Evolutionary conservation across 768 basidiomycete genomes (phyloP), one percentile per base, ranked within the genome.

Genomic region (Calocera cornea): DNA sequence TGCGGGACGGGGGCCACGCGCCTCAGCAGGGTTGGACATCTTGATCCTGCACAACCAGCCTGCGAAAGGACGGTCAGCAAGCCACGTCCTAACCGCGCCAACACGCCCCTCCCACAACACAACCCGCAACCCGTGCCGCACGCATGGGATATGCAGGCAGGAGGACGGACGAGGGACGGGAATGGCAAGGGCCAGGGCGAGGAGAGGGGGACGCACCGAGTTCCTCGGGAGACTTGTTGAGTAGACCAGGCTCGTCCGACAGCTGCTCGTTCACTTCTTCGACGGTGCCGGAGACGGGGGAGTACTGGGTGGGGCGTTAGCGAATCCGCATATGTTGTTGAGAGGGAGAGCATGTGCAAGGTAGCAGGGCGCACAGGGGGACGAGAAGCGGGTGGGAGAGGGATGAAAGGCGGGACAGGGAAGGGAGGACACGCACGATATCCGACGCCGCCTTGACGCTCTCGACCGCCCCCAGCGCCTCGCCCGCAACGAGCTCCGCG

Each of bases 21-120:
- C 90, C 83, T 98, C 90, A 1, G 81, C 77, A 3, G 88, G 87
- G 68, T 90, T 77, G 24, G 88, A 83, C 50, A 97, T 76, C 75
- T 88, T 85, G 73, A 99, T 87, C 81, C 91, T 95, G 86, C 89
- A 94, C 54, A 99, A 85, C 95, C 95, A 99, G 67, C 95, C 95
- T 97, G 70, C 7, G 33, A 65, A 65, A 68, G 64, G 10, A 16
- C 40, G 19, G 40, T 41, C 40, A 19, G n/a, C n/a, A n/a, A n/a
- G n/a, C n/a, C n/a, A n/a, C n/a, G n/a, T n/a, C n/a, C n/a, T n/a
- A n/a, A n/a, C n/a, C n/a, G n/a, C n/a, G n/a, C n/a, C n/a, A n/a
- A n/a, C n/a, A n/a, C n/a, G n/a, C n/a, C n/a, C n/a, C n/a, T n/a
- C n/a, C n/a, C n/a, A n/a, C n/a, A n/a, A n/a, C n/a, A n/a, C n/a